Base-by-base conservation (phyloP, 805 yeast genomes). In the Hanseniaspora nectarophila region DNA sequence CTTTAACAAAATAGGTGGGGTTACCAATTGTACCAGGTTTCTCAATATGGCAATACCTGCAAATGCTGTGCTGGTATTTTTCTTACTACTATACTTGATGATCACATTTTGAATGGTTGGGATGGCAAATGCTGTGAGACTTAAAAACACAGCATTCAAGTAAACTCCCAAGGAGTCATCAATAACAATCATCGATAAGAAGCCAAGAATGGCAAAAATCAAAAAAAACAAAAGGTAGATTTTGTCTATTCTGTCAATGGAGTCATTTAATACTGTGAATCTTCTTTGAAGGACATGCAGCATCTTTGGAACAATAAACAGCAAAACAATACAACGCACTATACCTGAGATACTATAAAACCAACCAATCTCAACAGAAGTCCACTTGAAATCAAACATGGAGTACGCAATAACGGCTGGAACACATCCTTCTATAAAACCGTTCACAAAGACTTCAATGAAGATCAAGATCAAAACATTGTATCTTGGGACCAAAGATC, bases 11-110 rank as follows among this genome's bases (percentile, higher is more conserved):
- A 68, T n/a, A 6, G 78, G 64, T 0, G 90, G 87, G 0, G 73
- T 65, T 4, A 73, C 53, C 54, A 81, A 66, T 52, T 68, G 64
- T 3, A 74, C 63, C 0, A 74, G 45, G 56, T 78, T 80, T 60
- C 78, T 76, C 15, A 81, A 61, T 43, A 84, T 61, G 0, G 85
- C 77, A 43, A 82, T 62, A 0, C 82, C 86, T 9, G 89, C 88
- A 66, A 82, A 82, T 18, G 80, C 70, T 62, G 82, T 86, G 23
- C 94, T 92, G 5, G 77, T 72, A 55, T 73, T 73, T 12, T 73
- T 70, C 40, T 77, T 77, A 2, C 77, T 76, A 55, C 73, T 75
- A 61, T 80, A 79, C 61, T 84, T 84, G 51, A 80, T 71, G 13
- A 82, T 65, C 1, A 83, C 58, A 0, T 82, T 71, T 59, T 77